These are phyloP conservation scores for Ceratocystis papillata DNA, from an alignment of 2,329 filamentous ascomycete species.

Conservation along the genomic window DNA sequence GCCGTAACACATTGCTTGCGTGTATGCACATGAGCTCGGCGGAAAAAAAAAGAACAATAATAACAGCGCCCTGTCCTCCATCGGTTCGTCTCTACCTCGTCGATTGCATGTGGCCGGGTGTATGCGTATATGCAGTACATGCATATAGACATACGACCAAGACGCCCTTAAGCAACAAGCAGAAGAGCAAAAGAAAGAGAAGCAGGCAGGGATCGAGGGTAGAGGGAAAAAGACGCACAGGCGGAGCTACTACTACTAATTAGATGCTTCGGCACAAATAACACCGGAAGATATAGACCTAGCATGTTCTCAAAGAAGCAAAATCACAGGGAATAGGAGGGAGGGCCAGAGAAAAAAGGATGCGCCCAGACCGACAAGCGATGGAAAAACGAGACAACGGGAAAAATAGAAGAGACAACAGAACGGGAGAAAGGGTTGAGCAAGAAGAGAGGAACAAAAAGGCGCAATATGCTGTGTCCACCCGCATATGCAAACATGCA, in stretches of 20 bases:
- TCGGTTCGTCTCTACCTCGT: no score
- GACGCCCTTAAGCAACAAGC: no score
- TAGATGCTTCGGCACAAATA: constrained; percentile 11
- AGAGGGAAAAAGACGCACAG: constrained; percentile 6
- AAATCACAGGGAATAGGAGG: not conserved
- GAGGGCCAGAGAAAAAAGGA: not conserved
- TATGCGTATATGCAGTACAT: no score
- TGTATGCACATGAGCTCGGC: not conserved
- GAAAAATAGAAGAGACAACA: not conserved
- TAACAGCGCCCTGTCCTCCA: no score
- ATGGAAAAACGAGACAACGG: constrained; percentile 1
- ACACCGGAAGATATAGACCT: constrained; percentile 11
- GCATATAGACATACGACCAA: no score
- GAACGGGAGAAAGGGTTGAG: not conserved
- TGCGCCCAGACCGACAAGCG: constrained; percentile 10
- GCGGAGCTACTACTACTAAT: constrained; percentile 7
- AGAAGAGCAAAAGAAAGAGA: no score
- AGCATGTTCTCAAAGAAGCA: constrained; percentile 11
- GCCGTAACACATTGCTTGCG: not conserved
- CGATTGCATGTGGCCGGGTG: no score
- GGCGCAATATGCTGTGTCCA: not conserved
- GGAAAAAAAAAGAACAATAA: not conserved
- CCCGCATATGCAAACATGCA: no score
- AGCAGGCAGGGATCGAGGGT: no score
- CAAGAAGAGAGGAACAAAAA: not conserved